A percentile compares a stretch with the other conserved stretches of the same genome.
These are phyloP conservation scores for Ensete glaucum DNA, from an alignment of 176 grass and related monocot species.

Conservation along the genomic window DNA sequence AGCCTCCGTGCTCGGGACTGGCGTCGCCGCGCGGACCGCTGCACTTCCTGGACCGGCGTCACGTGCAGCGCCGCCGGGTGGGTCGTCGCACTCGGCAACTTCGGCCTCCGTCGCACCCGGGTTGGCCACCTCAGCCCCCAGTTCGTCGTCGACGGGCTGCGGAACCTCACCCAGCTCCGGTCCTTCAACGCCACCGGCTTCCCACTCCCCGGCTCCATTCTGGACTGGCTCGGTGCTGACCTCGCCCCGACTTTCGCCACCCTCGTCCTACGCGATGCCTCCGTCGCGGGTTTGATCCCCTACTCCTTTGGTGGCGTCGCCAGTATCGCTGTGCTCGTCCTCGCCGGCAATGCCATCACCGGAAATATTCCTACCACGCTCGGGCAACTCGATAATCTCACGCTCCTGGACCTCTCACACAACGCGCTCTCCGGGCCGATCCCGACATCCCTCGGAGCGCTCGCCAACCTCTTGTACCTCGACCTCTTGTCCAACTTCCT, in stretches of 20 bases:
- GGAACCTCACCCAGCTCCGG: slow-evolving; percentile 36
- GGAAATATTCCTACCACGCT: slow-evolving; percentile 45
- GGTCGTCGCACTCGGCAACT: slow-evolving; percentile 37
- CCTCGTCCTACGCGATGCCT: slow-evolving; percentile 41
- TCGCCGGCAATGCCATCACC: slow-evolving; percentile 31
- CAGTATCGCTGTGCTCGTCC: slow-evolving; percentile 44
- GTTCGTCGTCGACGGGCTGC: slow-evolving; percentile 52
- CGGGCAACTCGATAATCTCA: slow-evolving; percentile 51
- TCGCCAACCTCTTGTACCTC: slow-evolving; percentile 29
- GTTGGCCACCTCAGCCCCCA: slow-evolving; percentile 16
- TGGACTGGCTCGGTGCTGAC: slow-evolving; percentile 46
- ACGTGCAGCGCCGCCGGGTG: slow-evolving; percentile 42
- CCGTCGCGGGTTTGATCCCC: slow-evolving; percentile 43
- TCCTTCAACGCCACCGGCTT: slow-evolving; percentile 70
- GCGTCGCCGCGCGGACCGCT: slow-evolving; percentile 49
- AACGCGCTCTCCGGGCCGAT: slow-evolving; percentile 49
- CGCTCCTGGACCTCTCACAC: slow-evolving; percentile 39
- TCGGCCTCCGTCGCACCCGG: slow-evolving; percentile 51
- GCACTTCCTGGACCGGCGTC: slow-evolving; percentile 52
- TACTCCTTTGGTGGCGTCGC: slow-evolving; percentile 36
- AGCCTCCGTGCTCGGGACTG: slow-evolving; percentile 55
- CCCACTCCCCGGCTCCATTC: slow-evolving; percentile 59
- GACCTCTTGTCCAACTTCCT: slow-evolving; percentile 45
- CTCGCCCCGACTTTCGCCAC: slow-evolving; percentile 38
- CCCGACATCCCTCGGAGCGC: slow-evolving; percentile 34